These are phyloP conservation scores for Cryptosporidium ryanae DNA, from an alignment of 169 alveolate species.

Conservation along the genomic window DNA sequence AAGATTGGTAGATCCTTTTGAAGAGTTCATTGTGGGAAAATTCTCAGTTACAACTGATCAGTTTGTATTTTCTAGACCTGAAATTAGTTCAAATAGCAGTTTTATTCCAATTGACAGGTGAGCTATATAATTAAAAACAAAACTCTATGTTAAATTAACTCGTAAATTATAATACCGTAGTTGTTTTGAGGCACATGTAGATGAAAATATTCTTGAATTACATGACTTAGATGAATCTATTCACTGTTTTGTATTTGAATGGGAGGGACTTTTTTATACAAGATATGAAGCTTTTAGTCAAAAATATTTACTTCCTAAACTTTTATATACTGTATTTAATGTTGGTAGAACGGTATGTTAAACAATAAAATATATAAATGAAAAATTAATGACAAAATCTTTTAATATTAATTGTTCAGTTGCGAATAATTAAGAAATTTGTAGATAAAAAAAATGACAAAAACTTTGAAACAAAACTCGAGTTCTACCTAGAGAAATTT, in stretches of 20 bases:
- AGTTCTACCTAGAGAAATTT: neutral
- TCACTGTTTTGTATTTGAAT: conserved; percentile 32
- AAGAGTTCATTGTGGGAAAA: conserved; percentile 47
- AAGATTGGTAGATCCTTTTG: conserved; percentile 63
- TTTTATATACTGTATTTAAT: conserved; percentile 25
- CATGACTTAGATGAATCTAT: conserved; percentile 17
- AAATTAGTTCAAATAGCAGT: neutral
- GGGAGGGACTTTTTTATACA: conserved; percentile 67
- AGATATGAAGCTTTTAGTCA: conserved; percentile 53
- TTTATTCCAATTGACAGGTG: conserved; percentile 62
- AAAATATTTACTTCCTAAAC: conserved; percentile 18
- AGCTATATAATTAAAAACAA: neutral
- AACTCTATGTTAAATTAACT: neutral
- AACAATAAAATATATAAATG: neutral
- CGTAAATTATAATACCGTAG: neutral
- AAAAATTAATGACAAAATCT: neutral
- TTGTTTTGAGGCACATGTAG: conserved; percentile 32
- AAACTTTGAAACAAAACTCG: too few relatives aligned
- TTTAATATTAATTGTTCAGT: neutral
- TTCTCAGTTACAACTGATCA: conserved; percentile 31
- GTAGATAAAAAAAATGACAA: neutral
- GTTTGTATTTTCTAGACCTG: neutral
- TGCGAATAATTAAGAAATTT: conserved; percentile 15
- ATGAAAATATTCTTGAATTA: conserved; percentile 1
- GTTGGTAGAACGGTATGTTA: conserved; percentile 50